These are phyloP conservation scores for Citrullus amarus DNA, from an alignment of 306 rosid species.

Conservation along the genomic window DNA sequence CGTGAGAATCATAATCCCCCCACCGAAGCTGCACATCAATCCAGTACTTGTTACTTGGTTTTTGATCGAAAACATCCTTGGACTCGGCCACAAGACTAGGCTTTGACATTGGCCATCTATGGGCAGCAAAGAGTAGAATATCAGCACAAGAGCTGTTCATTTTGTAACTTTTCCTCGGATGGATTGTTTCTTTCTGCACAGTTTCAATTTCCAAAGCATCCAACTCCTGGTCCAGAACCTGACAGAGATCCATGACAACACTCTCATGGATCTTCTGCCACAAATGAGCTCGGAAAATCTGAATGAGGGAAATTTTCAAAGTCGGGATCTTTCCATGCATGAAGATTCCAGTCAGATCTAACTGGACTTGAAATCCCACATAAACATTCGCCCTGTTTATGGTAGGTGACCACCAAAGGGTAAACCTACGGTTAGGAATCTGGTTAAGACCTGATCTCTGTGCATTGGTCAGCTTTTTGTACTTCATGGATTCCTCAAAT, in stretches of 20 bases:
- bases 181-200: slow-evolving; percentile 97
- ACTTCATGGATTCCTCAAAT: slow-evolving; percentile 98
- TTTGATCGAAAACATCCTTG: slow-evolving; percentile 97
- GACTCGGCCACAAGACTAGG: slow-evolving; percentile 99
- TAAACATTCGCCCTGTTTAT: slow-evolving; percentile 97
- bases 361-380: slow-evolving; percentile 98
- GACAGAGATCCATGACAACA: slow-evolving; percentile 99
- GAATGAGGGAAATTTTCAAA: slow-evolving; percentile 89
- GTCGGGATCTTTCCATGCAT: slow-evolving; percentile 99
- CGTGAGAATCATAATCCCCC: slow-evolving; percentile 99
- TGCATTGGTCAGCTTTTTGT: slow-evolving; percentile 94
- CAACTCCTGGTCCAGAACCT: slow-evolving; percentile 97
- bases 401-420: slow-evolving; percentile 99
- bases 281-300: slow-evolving; percentile 96
- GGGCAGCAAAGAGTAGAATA: slow-evolving; percentile 94
- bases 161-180: slow-evolving; percentile 97
- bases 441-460: slow-evolving; percentile 99
- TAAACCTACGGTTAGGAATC: slow-evolving; percentile 96
- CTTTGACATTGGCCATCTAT: slow-evolving; percentile 99
- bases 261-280: slow-evolving; percentile 99
- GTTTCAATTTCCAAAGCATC: slow-evolving; percentile 98
- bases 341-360: slow-evolving; percentile 95
- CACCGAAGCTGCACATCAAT: slow-evolving; percentile 94
- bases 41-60: slow-evolving; percentile 98
- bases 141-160: slow-evolving; percentile 99